Evolutionary conservation across 2,329 filamentous ascomycete genomes (phyloP), one percentile per base, ranked within the genome.

Genomic region (Diatrype stigma): DNA sequence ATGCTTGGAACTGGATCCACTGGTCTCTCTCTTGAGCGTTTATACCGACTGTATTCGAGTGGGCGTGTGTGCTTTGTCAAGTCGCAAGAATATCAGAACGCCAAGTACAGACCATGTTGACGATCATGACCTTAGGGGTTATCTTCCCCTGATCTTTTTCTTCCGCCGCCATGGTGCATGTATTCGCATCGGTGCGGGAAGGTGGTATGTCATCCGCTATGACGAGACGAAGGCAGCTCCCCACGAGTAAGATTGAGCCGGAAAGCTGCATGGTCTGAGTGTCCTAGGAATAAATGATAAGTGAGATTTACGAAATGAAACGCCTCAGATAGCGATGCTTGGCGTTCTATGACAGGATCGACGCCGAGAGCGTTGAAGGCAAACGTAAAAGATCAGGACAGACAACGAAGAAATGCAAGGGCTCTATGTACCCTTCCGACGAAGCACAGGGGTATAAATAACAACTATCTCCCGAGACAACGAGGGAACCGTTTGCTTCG

Each of bases 101-200:
- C 2, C n/a, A 21, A n/a, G 2, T 28, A 44, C 40, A 21, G 16
- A 84, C 84, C 78, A 85, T 81, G 56, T 76, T 81, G 54, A 86
- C 72, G 51, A 86, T 81, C 63, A 86, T 76, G 45, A 85, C 73
- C 57, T 84, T 86, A 10, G 83, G 83, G 22, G 75, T 64, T 50
- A 83, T 70, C 56, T 60, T 66, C 26, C 30, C 51, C 2, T n/a
- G 22, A 5, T 11, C 11, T 23, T 16, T 12, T 8, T 44, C n/a
- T 7, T 23, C 22, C 40, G 22, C n/a, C 22, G 21, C 21, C 3
- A 12, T 23, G 22, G 21, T 7, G 16, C 40, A 28, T 10, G 6
- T 28, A 19, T 44, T 26, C 6, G 21, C 22, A 17, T 17, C 40
- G 21, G 7, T 23, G 6, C 40, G 21, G 16, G 22, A 26, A 6